These are phyloP conservation scores for Phalaenopsis equestris DNA, from an alignment of 106 monocot species.

Conservation along the genomic window DNA sequence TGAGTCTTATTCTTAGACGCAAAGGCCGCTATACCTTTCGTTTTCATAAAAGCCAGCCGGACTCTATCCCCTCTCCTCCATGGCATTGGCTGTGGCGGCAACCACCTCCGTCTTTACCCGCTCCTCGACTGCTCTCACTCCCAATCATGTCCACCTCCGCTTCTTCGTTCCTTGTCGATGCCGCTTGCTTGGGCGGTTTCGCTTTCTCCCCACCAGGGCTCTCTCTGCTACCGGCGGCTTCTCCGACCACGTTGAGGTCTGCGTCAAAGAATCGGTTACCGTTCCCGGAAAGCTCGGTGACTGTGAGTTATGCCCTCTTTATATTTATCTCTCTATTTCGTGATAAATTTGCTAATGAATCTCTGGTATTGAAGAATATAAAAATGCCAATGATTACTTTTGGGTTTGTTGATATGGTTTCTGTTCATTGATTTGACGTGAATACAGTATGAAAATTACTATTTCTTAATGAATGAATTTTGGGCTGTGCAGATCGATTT, in stretches of 20 bases:
- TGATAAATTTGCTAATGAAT: not conserved
- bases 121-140: not conserved
- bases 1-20: too few relatives aligned
- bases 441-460: too few relatives aligned
- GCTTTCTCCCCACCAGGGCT: slow-evolving; percentile 5
- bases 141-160: not conserved
- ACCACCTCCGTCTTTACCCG: not conserved
- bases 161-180: not conserved
- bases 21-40: not conserved
- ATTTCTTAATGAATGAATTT: too few relatives aligned
- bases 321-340: not conserved
- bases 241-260: slow-evolving; percentile 19
- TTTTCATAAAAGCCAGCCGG: not conserved
- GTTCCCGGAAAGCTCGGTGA: slow-evolving; percentile 32
- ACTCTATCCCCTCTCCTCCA: not conserved
- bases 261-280: slow-evolving; percentile 32
- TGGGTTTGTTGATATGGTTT: too few relatives aligned
- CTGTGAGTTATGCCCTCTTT: slow-evolving; percentile 14
- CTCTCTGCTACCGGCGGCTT: not conserved
- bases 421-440: too few relatives aligned
- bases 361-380: not conserved
- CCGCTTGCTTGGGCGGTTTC: not conserved
- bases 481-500: too few relatives aligned
- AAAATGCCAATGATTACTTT: not conserved
- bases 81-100: slow-evolving; percentile 1